Conservation (phyloP, 2,329 filamentous ascomycete genomes). For the Neopestalotiopsis sp. region DNA sequence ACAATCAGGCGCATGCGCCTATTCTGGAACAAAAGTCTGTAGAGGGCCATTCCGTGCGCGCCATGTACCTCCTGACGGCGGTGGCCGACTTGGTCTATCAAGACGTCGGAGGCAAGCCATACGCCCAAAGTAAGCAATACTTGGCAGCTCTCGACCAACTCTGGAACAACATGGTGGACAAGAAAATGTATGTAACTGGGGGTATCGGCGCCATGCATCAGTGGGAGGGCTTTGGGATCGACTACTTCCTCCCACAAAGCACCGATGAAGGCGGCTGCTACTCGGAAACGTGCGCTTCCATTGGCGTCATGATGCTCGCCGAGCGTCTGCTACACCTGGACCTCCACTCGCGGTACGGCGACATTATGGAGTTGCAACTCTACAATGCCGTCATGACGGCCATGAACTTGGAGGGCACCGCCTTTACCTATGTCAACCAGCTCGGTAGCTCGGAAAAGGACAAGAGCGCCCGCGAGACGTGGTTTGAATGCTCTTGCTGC, state of each 20-base stretch:
- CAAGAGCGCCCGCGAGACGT: slow-evolving; percentile 55
- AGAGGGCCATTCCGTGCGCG: slow-evolving; percentile 65
- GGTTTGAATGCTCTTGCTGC: slow-evolving; percentile 67
- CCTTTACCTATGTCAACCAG: slow-evolving; percentile 68
- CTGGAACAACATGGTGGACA: slow-evolving; percentile 66
- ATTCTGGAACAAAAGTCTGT: slow-evolving; percentile 59
- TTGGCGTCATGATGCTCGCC: slow-evolving; percentile 66
- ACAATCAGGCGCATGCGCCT: slow-evolving; percentile 62
- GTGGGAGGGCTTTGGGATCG: slow-evolving; percentile 65
- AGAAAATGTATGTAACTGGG: slow-evolving; percentile 68
- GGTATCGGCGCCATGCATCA: slow-evolving; percentile 63
- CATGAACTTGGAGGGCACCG: slow-evolving; percentile 60
- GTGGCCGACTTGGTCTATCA: slow-evolving; percentile 59
- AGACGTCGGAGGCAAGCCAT: slow-evolving; percentile 32
- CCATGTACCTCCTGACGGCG: slow-evolving; percentile 65
- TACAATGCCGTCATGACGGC: slow-evolving; percentile 66
- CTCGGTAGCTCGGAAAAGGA: slow-evolving; percentile 58
- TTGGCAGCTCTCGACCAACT: slow-evolving; percentile 49
- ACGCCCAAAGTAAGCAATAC: slow-evolving; percentile 35
- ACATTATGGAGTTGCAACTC: slow-evolving; percentile 65
- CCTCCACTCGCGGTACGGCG: slow-evolving; percentile 57
- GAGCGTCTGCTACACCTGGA: slow-evolving; percentile 61
- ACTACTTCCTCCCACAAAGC: slow-evolving; percentile 63
- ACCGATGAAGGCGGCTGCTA: slow-evolving; percentile 68
- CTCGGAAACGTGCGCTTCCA: slow-evolving; percentile 65